Conservation (phyloP, 495 filamentous ascomycete species). For the Penicillium lagena region DNA sequence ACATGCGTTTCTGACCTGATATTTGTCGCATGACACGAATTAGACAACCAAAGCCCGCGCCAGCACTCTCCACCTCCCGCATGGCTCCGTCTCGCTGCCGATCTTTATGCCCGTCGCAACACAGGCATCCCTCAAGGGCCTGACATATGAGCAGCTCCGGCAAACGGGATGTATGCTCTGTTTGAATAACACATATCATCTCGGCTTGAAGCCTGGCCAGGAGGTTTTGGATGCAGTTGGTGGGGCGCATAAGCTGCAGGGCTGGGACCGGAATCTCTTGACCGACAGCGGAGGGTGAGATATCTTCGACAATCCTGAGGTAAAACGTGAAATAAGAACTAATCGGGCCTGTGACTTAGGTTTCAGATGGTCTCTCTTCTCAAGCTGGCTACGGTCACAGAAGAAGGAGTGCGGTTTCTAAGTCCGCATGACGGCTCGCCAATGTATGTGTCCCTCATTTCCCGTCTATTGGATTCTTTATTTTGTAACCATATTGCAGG, state of each 20-base stretch:
- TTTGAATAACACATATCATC: conserved; percentile 95
- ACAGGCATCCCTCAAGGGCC: conserved; percentile 91
- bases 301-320: not conserved
- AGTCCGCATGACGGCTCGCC: conserved; percentile 90
- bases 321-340: conserved; percentile 15
- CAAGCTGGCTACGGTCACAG: conserved; percentile 88
- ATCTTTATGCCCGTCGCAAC: conserved; percentile 99
- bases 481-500: conserved; percentile 27
- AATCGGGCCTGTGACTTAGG: conserved; percentile 34
- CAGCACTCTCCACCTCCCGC: conserved; percentile 81
- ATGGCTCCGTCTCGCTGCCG: conserved; percentile 83
- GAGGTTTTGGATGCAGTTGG: conserved; percentile 78
- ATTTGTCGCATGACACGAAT: too few species aligned
- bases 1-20: conserved; percentile 1
- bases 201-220: conserved; percentile 91
- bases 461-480: not conserved
- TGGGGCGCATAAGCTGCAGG: conserved; percentile 88
- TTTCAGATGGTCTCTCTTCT: conserved; percentile 98
- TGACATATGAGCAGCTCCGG: conserved; percentile 88
- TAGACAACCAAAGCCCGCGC: conserved; percentile 94
- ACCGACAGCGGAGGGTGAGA: conserved; percentile 96
- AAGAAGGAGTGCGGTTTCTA: conserved; percentile 91
- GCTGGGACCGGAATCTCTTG: conserved; percentile 91
- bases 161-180: conserved; percentile 84
- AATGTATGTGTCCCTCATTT: conserved; percentile 51